Evolutionary conservation across 495 filamentous ascomycete species (phyloP).

Genomic region (Aspergillus taichungensis): DNA sequence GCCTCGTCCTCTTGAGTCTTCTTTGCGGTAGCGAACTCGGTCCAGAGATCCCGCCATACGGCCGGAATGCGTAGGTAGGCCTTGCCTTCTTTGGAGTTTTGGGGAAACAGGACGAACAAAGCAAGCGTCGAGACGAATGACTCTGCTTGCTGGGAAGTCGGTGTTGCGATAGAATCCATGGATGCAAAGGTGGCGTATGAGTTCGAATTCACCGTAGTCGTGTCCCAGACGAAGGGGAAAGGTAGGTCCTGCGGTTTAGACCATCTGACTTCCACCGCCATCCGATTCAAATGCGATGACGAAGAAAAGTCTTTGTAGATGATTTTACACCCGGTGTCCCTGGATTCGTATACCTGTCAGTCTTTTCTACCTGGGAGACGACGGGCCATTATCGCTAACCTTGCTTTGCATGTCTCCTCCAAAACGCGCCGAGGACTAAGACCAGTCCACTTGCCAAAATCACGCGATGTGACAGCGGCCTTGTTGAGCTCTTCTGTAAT

Average conservation of each 20-base stretch:
- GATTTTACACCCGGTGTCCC: slow-evolving; percentile 59
- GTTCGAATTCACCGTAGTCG: slow-evolving; percentile 34
- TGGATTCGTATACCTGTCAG: slow-evolving; percentile 12
- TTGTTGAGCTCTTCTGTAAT: slow-evolving; percentile 17
- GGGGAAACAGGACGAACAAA: slow-evolving; percentile 69
- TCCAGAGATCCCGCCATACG: slow-evolving; percentile 79
- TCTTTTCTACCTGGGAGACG: background rate
- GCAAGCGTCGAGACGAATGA: slow-evolving; percentile 74
- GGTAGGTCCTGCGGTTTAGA: slow-evolving; percentile 62
- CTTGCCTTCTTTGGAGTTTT: slow-evolving; percentile 76
- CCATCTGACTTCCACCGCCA: slow-evolving; percentile 69
- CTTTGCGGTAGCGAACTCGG: slow-evolving; percentile 60
- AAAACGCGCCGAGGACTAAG: slow-evolving; percentile 62
- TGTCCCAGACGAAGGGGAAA: slow-evolving; percentile 26
- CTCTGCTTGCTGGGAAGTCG: slow-evolving; percentile 73
- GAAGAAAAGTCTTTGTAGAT: slow-evolving; percentile 59
- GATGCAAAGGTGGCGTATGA: slow-evolving; percentile 46
- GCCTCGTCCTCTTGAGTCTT: slow-evolving; percentile 57
- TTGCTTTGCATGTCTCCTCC: slow-evolving; percentile 79
- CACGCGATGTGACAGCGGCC: slow-evolving; percentile 47
- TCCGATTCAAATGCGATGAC: slow-evolving; percentile 63
- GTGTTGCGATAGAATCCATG: slow-evolving; percentile 69
- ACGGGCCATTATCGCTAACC: slow-evolving; percentile 28
- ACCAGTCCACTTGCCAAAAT: slow-evolving; percentile 77
- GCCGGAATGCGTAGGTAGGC: slow-evolving; percentile 67